Conservation (phyloP, 371 early-diverging fungal genomes). For the Massospora cicadina region DNA sequence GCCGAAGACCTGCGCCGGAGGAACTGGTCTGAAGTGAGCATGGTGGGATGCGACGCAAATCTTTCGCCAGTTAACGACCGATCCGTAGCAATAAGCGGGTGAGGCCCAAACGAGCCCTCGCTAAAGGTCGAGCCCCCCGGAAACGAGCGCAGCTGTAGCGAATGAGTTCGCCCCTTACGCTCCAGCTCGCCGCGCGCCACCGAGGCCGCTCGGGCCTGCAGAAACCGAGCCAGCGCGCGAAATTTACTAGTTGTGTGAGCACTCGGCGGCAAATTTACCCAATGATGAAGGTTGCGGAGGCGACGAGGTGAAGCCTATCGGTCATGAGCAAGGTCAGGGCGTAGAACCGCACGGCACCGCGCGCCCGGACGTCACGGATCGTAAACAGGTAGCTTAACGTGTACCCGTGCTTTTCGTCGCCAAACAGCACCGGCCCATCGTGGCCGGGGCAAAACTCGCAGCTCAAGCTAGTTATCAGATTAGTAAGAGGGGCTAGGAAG, state of each 20-base stretch:
- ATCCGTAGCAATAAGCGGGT: background rate
- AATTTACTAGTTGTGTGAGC: conserved; percentile 11
- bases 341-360: conserved; percentile 45
- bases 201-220: conserved; percentile 13
- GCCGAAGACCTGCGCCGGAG: too few species aligned
- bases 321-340: conserved; percentile 47
- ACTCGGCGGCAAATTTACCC: conserved; percentile 18
- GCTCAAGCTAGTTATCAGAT: conserved; percentile 31
- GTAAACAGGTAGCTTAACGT: conserved; percentile 56
- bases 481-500: background rate
- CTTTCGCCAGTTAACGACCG: too few species aligned
- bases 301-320: conserved; percentile 42
- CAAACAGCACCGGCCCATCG: conserved; percentile 55
- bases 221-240: conserved; percentile 7
- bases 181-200: background rate
- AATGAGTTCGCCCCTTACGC: background rate
- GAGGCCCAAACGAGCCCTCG: background rate
- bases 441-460: conserved; percentile 47
- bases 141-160: too few species aligned
- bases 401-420: conserved; percentile 50
- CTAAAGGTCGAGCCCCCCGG: too few species aligned
- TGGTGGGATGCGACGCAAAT: too few species aligned
- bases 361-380: conserved; percentile 42
- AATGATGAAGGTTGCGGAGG: conserved; percentile 49
- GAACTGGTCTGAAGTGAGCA: background rate